phyloP scores from a whole-genome alignment of 1,284 basidiomycete species.

The Trametes sp. region DNA sequence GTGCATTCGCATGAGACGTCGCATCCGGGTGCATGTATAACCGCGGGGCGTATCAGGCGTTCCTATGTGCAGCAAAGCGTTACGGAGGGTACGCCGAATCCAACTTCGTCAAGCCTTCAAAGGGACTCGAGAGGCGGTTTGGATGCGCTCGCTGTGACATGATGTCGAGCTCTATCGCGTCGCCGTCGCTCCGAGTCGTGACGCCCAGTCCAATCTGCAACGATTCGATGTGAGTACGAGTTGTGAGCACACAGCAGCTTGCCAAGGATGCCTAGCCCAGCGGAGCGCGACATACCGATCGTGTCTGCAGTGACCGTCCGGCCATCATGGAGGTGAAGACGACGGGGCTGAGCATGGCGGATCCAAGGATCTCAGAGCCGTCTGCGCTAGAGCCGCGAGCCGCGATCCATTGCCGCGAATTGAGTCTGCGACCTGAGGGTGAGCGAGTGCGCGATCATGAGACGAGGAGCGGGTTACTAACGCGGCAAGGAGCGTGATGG shows the following conservation, averaged over 20 bases:
- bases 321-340: neutral
- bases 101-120: neutral
- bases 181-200: neutral
- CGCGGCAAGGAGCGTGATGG: slow-evolving; percentile 9
- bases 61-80: neutral
- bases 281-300: neutral
- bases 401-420: neutral
- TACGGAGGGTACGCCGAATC: neutral
- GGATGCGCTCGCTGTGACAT: neutral
- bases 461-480: neutral
- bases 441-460: neutral
- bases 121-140: neutral
- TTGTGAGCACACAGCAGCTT: too few species aligned
- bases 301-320: neutral
- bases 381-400: neutral
- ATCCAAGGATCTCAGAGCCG: neutral
- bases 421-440: neutral
- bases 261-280: too few species aligned
- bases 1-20: too few species aligned
- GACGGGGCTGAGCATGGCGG: neutral
- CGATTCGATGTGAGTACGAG: too few species aligned
- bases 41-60: too few species aligned
- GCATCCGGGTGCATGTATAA: too few species aligned
- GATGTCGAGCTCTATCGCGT: neutral
- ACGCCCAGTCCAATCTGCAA: neutral